Percentiles rank a stretch among this genome's conserved stretches.
These are phyloP conservation scores for Betula pendula DNA, from an alignment of 306 rosid species.

Conservation along the genomic window DNA sequence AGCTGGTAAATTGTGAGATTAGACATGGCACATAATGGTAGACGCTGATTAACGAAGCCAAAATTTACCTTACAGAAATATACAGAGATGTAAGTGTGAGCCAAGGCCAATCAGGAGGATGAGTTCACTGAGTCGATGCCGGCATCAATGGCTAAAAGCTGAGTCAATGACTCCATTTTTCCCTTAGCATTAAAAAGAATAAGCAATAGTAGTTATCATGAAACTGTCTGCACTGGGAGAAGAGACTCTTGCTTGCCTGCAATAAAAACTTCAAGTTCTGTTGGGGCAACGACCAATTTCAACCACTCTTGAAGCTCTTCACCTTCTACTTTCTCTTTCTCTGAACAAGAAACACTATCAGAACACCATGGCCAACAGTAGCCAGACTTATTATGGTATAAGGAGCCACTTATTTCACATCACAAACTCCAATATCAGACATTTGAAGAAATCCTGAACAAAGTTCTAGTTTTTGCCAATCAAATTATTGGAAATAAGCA, in stretches of 20 bases:
- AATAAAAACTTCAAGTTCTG: constrained; percentile 64
- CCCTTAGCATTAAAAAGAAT: constrained; percentile 27
- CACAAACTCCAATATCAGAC: not conserved
- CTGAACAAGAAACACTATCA: constrained; percentile 53
- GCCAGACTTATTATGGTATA: not conserved
- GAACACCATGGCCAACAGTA: constrained; percentile 26
- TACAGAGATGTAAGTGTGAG: constrained; percentile 47
- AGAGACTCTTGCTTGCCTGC: constrained; percentile 58
- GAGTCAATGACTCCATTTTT: constrained; percentile 25
- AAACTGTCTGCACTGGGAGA: constrained; percentile 51
- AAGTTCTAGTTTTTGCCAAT: not conserved
- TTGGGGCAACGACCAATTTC: constrained; percentile 81
- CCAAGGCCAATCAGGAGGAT: constrained; percentile 30
- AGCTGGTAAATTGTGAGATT: constrained; percentile 31
- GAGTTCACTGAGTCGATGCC: constrained; percentile 35
- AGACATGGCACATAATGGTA: constrained; percentile 37
- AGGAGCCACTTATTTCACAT: not conserved
- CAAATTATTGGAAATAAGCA: not conserved
- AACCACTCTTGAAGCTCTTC: constrained; percentile 87
- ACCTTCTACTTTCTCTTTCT: constrained; percentile 90
- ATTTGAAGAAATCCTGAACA: not conserved
- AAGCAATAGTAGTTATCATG: constrained; percentile 28
- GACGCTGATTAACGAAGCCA: constrained; percentile 39
- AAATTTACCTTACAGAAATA: constrained; percentile 45
- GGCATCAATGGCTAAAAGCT: constrained; percentile 26